A percentile compares a stretch with the other conserved stretches of the same genome.
Evolutionary conservation across 2,329 filamentous ascomycete genomes (phyloP).

Genomic region (Epicoccum sorghinum): DNA sequence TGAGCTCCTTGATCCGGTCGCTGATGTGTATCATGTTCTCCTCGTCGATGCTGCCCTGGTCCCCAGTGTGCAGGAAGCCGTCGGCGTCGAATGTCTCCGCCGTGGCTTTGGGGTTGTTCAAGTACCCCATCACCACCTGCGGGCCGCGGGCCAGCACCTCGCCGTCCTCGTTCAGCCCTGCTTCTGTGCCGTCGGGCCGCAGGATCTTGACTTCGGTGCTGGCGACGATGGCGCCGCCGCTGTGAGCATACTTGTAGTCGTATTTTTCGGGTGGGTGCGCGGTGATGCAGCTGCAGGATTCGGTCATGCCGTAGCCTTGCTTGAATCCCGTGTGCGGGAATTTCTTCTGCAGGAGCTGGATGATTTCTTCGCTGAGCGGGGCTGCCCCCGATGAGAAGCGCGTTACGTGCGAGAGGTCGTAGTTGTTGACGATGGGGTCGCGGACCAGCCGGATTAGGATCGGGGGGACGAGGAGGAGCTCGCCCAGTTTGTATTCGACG

Average conservation of each 20-base stretch:
- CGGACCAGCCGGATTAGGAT: slow-evolving; percentile 67
- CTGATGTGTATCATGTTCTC: slow-evolving; percentile 64
- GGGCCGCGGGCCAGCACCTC: slow-evolving; percentile 58
- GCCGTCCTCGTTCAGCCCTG: slow-evolving; percentile 58
- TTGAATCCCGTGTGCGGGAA: slow-evolving; percentile 68
- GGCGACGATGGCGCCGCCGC: slow-evolving; percentile 62
- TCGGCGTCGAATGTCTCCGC: slow-evolving; percentile 54
- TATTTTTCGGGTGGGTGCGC: slow-evolving; percentile 63
- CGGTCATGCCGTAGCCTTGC: slow-evolving; percentile 73
- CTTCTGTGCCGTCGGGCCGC: slow-evolving; percentile 61
- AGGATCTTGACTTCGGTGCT: slow-evolving; percentile 67
- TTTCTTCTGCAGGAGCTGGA: slow-evolving; percentile 60
- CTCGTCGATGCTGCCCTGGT: slow-evolving; percentile 61
- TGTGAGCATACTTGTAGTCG: slow-evolving; percentile 63
- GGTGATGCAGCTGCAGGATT: slow-evolving; percentile 68
- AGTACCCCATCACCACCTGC: slow-evolving; percentile 59
- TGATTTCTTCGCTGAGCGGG: slow-evolving; percentile 63
- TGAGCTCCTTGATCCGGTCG: slow-evolving; percentile 71
- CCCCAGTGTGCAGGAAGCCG: slow-evolving; percentile 64
- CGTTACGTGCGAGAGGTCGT: slow-evolving; percentile 62
- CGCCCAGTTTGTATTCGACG: slow-evolving; percentile 57
- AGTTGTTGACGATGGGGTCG: slow-evolving; percentile 60
- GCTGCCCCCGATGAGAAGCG: slow-evolving; percentile 67
- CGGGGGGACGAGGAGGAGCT: slow-evolving; percentile 60
- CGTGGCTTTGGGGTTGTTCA: slow-evolving; percentile 53